These are phyloP conservation scores for Pulveroboletus sp. DNA, from an alignment of 768 basidiomycete genomes.

Conservation along the genomic window DNA sequence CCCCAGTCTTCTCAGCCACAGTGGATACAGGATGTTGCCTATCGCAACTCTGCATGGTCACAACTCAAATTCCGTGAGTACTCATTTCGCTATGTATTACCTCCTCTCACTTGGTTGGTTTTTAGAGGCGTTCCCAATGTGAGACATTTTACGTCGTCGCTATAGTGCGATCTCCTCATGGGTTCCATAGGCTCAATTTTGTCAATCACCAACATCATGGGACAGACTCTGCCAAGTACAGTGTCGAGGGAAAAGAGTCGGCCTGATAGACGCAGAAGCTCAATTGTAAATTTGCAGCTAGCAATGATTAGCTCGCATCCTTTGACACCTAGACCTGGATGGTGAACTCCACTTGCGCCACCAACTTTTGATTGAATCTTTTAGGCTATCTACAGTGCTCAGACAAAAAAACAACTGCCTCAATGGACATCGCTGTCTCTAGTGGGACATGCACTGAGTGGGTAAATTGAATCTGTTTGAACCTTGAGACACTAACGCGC, in stretches of 20 bases:
- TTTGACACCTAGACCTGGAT: neutral
- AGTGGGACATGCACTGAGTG: too few species aligned
- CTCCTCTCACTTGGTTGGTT: conserved; percentile 11
- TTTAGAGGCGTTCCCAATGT: conserved; percentile 74
- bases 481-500: conserved; percentile 9
- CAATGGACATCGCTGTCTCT: conserved; percentile 29
- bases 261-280: conserved; percentile 16
- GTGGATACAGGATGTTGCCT: conserved; percentile 85
- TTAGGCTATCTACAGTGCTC: neutral
- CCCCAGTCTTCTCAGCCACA: conserved; percentile 76
- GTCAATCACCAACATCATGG: conserved; percentile 90
- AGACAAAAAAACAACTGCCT: too few species aligned
- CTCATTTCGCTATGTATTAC: conserved; percentile 3
- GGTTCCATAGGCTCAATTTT: conserved; percentile 78
- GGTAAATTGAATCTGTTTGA: too few species aligned
- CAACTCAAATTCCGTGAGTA: conserved; percentile 85
- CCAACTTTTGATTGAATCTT: neutral
- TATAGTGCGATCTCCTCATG: conserved; percentile 3
- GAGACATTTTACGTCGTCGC: conserved; percentile 24
- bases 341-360: neutral
- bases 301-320: neutral
- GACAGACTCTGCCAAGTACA: conserved; percentile 78
- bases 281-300: conserved; percentile 6
- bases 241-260: conserved; percentile 31
- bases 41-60: conserved; percentile 87